phyloP scores from a whole-genome alignment of 176 grass and related monocot genomes.

The Carex myosuroides region DNA sequence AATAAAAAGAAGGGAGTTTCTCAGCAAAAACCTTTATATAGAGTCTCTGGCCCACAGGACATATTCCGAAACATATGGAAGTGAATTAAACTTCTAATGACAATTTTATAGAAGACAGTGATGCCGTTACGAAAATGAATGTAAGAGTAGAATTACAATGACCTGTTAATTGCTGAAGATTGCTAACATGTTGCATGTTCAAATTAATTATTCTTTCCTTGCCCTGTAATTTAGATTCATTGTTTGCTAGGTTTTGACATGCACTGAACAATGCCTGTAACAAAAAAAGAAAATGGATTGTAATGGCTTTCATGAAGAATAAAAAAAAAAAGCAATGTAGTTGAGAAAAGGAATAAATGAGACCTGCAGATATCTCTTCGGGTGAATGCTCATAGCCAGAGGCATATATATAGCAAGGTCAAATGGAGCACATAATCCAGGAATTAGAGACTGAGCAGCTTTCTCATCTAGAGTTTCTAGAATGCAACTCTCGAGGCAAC shows the following conservation, averaged over 20 bases:
- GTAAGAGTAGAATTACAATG: neutral
- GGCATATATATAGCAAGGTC: conserved; percentile 85
- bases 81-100: neutral
- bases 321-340: neutral
- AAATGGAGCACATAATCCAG: conserved; percentile 59
- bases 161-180: conserved; percentile 61
- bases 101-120: neutral
- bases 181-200: conserved; percentile 42
- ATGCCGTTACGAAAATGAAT: neutral
- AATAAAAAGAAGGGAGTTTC: conserved; percentile 1
- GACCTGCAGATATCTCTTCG: conserved; percentile 88
- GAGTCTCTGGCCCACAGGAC: neutral
- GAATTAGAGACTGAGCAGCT: conserved; percentile 45
- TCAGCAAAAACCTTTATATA: neutral
- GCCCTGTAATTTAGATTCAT: conserved; percentile 24
- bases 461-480: conserved; percentile 57
- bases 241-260: conserved; percentile 53
- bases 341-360: neutral
- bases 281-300: neutral
- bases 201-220: conserved; percentile 44
- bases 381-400: conserved; percentile 59
- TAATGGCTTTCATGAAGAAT: neutral
- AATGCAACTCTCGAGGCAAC: conserved; percentile 65
- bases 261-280: conserved; percentile 66
- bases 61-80: neutral